Conservation (phyloP, 352 stramenopile genomes). For the Phytopythium chamaehyphon region DNA sequence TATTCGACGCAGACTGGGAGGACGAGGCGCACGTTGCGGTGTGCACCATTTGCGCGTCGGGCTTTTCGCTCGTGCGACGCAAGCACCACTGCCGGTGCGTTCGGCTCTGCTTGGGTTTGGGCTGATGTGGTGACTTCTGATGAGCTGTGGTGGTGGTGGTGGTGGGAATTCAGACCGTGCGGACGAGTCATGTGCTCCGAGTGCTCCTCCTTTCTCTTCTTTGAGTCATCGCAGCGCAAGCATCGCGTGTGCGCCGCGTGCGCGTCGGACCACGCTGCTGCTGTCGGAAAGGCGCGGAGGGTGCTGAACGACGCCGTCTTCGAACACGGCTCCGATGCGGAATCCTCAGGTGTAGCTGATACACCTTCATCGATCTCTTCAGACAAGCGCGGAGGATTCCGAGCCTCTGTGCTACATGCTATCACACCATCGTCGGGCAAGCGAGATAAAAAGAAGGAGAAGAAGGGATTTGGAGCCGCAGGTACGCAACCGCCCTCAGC, state of each 20-base stretch:
- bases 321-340: slow-evolving; percentile 5
- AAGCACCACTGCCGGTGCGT: slow-evolving; percentile 74
- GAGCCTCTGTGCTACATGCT: slow-evolving; percentile 8
- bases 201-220: slow-evolving; percentile 64
- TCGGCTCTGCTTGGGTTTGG: neutral
- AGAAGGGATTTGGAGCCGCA: slow-evolving; percentile 2
- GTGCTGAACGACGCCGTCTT: slow-evolving; percentile 7
- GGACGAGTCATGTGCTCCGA: slow-evolving; percentile 75
- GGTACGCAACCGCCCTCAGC: too few species aligned
- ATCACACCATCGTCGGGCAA: slow-evolving; percentile 6
- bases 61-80: slow-evolving; percentile 65
- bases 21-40: slow-evolving; percentile 31
- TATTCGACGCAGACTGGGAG: slow-evolving; percentile 66
- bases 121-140: too few species aligned
- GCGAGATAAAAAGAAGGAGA: slow-evolving; percentile 10
- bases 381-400: slow-evolving; percentile 4
- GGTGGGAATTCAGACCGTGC: slow-evolving; percentile 25
- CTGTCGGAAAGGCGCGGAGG: slow-evolving; percentile 5
- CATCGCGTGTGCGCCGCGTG: slow-evolving; percentile 62
- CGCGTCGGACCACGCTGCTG: slow-evolving; percentile 16
- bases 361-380: slow-evolving; percentile 10
- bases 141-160: neutral
- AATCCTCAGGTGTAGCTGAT: slow-evolving; percentile 1
- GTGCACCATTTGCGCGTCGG: slow-evolving; percentile 47
- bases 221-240: slow-evolving; percentile 53